Percentiles rank a stretch among this genome's conserved stretches.
These are phyloP conservation scores for Postia placenta DNA, from an alignment of 768 basidiomycete genomes.

Conservation along the genomic window DNA sequence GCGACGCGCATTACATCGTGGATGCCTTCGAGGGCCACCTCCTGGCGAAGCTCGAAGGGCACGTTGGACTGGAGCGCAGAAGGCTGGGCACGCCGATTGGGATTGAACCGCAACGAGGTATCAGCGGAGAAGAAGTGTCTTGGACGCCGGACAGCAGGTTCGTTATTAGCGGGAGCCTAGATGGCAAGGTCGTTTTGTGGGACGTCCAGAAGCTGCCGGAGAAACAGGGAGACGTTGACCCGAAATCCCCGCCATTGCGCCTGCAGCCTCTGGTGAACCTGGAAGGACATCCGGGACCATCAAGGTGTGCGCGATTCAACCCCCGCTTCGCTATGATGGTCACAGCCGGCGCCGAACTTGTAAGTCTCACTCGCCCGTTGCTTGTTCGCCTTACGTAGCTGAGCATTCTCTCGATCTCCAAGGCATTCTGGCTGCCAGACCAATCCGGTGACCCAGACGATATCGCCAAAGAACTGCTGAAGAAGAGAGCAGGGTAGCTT, in stretches of 20 bases:
- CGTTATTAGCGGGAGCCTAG: slow-evolving; percentile 76
- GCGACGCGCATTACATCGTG: slow-evolving; percentile 87
- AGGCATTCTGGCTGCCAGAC: slow-evolving; percentile 70
- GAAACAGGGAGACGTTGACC: slow-evolving; percentile 46
- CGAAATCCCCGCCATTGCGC: slow-evolving; percentile 44
- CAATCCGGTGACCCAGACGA: slow-evolving; percentile 63
- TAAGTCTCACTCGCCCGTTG: slow-evolving; percentile 27
- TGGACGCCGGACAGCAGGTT: slow-evolving; percentile 96
- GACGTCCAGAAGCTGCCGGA: slow-evolving; percentile 64
- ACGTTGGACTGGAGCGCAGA: slow-evolving; percentile 74
- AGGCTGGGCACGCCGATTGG: slow-evolving; percentile 36
- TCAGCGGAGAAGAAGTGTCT: slow-evolving; percentile 87
- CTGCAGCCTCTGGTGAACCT: slow-evolving; percentile 46
- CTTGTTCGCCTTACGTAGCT: background rate
- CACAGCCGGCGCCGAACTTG: slow-evolving; percentile 79
- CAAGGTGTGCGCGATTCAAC: slow-evolving; percentile 86
- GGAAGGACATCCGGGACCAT: slow-evolving; percentile 80
- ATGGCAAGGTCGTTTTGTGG: slow-evolving; percentile 86
- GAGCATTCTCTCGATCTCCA: background rate
- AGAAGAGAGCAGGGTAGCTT: slow-evolving; percentile 32
- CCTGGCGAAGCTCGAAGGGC: slow-evolving; percentile 81
- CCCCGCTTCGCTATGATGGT: slow-evolving; percentile 86
- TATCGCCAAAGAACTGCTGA: slow-evolving; percentile 61
- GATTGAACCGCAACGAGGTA: slow-evolving; percentile 69
- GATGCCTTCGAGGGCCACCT: slow-evolving; percentile 87